A percentile compares a stretch with the other conserved stretches of the same genome.
phyloP scores from a whole-genome alignment of 2,329 filamentous ascomycete genomes.

The Colletotrichum tanaceti region DNA sequence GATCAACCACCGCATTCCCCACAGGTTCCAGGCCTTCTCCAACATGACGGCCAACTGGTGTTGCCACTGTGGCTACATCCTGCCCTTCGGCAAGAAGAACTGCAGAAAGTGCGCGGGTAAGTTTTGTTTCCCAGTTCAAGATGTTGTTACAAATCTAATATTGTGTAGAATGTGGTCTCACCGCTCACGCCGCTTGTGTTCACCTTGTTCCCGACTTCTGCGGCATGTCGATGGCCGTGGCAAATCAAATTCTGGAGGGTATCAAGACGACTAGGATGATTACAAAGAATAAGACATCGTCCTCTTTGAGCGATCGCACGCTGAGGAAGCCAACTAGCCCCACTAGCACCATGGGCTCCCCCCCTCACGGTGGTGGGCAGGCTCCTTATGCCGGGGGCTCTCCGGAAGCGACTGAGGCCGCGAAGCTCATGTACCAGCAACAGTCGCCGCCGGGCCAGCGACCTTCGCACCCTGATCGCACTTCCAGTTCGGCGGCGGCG shows the following conservation, averaged over 20 bases:
- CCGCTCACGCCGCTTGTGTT: constrained; percentile 89
- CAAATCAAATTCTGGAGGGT: constrained; percentile 91
- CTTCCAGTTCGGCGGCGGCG: constrained; percentile 64
- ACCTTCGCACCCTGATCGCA: constrained; percentile 63
- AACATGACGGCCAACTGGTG: constrained; percentile 99
- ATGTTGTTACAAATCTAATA: constrained; percentile 44
- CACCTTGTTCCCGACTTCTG: constrained; percentile 99
- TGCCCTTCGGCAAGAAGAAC: constrained; percentile 95
- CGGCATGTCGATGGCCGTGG: constrained; percentile 98
- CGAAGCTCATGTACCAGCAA: constrained; percentile 71
- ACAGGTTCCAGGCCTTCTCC: constrained; percentile 95
- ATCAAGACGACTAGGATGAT: constrained; percentile 83
- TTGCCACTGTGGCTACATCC: constrained; percentile 96
- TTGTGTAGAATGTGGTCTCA: constrained; percentile 84
- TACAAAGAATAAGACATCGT: constrained; percentile 64
- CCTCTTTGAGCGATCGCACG: constrained; percentile 73
- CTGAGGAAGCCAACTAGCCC: constrained; percentile 68
- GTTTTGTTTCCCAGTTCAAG: constrained; percentile 44
- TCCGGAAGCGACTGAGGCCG: constrained; percentile 70
- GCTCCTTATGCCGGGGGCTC: constrained; percentile 46
- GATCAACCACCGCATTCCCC: constrained; percentile 98
- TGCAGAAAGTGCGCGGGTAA: constrained; percentile 89
- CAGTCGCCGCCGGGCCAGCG: constrained; percentile 59
- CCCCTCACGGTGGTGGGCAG: constrained; percentile 40
- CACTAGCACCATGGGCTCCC: constrained; percentile 51